Evolutionary conservation across 2,329 filamentous ascomycete genomes (phyloP), one percentile per base, ranked within the genome.

Genomic region (Neodidymelliopsis sp.): DNA sequence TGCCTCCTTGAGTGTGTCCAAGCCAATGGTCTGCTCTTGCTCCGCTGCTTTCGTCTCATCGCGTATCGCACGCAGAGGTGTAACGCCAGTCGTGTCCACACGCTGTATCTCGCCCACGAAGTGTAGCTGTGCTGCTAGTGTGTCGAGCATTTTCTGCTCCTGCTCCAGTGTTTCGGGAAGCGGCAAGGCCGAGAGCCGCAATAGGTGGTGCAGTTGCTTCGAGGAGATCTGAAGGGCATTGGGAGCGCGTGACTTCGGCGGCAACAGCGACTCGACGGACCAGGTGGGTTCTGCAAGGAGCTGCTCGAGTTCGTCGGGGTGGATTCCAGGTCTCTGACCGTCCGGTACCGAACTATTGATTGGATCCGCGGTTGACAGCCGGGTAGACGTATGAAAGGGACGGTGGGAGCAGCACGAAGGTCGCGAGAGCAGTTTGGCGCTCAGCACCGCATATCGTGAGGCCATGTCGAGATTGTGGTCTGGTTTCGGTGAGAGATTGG

Each of bases 51-150:
- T 61, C 1, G 89, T 89, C 76, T 94, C 92, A 69, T 97, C 93
- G 42, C 90, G 84, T 48, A 97, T 87, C 33, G 87, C 87, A 39
- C 84, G 81, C 31, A 99, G 75, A 0, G 94, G 92, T 46, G 85
- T 80, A 0, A 97, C 79, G 3, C 82, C 85, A 0, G 79, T 74
- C 0, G 90, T 92, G 70, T 96, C 83, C 37, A 96, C 87, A 33
- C 81, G 77, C 66, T 96, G 92, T 15, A 97, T 86, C 54, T 91
- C 84, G 53, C 84, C 86, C n/a, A 97, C 91, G 67, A 99, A 99
- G 65, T 89, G 87, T 0, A 99, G 82, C 69, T 99, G 94, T 23
- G 88, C 85, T 41, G 86, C 81, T 2, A 99, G 81, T 1, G 87
- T 92, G 16, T 81, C 69, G 3, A 96, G 81, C 84, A 96, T 90